Conservation (phyloP, 352 stramenopile genomes). For the Aphanomyces cochlioides region DNA sequence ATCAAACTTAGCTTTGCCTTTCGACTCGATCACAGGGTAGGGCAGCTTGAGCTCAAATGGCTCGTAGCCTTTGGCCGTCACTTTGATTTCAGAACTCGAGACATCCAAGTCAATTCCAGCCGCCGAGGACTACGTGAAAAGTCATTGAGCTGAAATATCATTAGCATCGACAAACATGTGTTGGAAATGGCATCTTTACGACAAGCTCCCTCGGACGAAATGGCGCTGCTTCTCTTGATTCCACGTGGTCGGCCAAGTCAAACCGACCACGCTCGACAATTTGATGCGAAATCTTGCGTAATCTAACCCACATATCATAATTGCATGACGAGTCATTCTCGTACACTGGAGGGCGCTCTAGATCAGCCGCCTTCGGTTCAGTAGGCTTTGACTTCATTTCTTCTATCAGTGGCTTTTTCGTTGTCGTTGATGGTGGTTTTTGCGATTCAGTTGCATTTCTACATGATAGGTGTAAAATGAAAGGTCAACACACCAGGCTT, state of each 20-base stretch:
- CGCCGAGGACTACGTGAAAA: constrained; percentile 38
- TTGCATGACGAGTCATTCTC: not conserved
- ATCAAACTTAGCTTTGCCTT: constrained; percentile 78
- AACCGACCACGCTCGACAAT: constrained; percentile 66
- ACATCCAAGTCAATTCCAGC: constrained; percentile 67
- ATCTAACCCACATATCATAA: not conserved
- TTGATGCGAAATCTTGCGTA: constrained; percentile 54
- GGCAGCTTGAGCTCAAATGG: constrained; percentile 57
- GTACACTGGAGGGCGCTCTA: not conserved
- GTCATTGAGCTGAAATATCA: not conserved
- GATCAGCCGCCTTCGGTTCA: no score
- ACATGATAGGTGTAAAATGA: no score
- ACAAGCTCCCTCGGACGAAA: constrained; percentile 60
- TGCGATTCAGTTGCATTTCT: not conserved
- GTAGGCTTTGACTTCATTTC: not conserved
- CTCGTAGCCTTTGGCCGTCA: constrained; percentile 47
- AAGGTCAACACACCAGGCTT: not conserved
- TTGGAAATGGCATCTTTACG: constrained; percentile 60
- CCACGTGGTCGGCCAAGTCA: constrained; percentile 71
- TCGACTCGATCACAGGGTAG: constrained; percentile 72
- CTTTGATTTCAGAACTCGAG: constrained; percentile 44
- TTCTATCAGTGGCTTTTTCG: not conserved
- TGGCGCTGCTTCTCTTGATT: constrained; percentile 32
- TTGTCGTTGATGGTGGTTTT: not conserved
- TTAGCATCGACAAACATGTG: constrained; percentile 25